Percentiles rank a stretch among this genome's conserved stretches.
Conservation (phyloP, 1,284 basidiomycete genomes). For the Ceratobasidium sp. region DNA sequence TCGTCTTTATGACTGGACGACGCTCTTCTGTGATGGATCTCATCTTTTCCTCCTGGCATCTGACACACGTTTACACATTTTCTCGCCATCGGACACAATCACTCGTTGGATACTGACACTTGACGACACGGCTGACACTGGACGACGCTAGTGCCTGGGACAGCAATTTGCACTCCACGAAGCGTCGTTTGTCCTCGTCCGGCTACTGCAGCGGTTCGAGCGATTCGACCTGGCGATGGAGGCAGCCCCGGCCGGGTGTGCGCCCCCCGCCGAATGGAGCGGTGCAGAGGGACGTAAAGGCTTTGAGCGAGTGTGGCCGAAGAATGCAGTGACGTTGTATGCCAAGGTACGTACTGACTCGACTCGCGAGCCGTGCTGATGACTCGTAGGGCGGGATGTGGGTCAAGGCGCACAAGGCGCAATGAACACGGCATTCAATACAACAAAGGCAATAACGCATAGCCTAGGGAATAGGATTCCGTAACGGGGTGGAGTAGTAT, state of each 20-base stretch:
- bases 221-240: conserved; percentile 36
- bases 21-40: no score
- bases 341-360: conserved; percentile 28
- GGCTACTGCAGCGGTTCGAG: conserved; percentile 37
- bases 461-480: no score
- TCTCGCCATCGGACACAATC: no score
- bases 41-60: neutral
- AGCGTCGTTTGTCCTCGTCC: conserved; percentile 33
- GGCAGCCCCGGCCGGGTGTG: conserved; percentile 35
- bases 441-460: no score
- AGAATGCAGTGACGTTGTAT: conserved; percentile 36
- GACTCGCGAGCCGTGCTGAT: neutral
- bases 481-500: neutral
- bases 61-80: no score
- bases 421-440: neutral
- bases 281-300: conserved; percentile 26
- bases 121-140: neutral
- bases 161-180: conserved; percentile 39
- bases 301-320: conserved; percentile 38
- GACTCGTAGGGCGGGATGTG: conserved; percentile 7
- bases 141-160: conserved; percentile 8
- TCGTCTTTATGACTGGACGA: no score
- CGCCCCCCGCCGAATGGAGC: conserved; percentile 38
- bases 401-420: conserved; percentile 14
- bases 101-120: no score